A percentile compares a stretch with the other conserved stretches of the same genome.
Conservation (phyloP, 768 basidiomycete genomes). For the Porpolomopsis calyptriformis region DNA sequence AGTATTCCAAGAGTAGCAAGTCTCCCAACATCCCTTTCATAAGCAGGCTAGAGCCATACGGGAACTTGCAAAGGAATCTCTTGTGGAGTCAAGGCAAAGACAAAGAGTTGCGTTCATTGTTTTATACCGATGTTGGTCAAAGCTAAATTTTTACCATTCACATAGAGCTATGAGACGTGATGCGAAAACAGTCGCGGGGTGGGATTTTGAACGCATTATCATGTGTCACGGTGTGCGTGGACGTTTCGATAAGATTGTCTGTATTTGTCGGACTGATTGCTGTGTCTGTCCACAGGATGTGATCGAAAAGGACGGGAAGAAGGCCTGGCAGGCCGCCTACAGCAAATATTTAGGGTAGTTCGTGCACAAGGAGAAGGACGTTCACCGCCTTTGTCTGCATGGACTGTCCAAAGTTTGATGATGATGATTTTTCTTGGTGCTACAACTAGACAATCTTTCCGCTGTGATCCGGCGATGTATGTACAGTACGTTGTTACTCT, state of each 20-base stretch:
- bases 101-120: conserved; percentile 14
- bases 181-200: conserved; percentile 50
- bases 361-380: too few relatives aligned
- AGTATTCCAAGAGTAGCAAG: conserved; percentile 33
- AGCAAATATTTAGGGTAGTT: conserved; percentile 16
- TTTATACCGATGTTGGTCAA: background rate
- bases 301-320: conserved; percentile 37
- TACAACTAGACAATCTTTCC: too few relatives aligned
- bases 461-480: too few relatives aligned
- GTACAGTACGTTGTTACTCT: too few relatives aligned
- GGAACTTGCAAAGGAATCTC: conserved; percentile 25
- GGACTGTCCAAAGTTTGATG: too few relatives aligned
- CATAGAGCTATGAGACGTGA: conserved; percentile 49
- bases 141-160: conserved; percentile 1
- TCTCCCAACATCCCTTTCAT: conserved; percentile 16
- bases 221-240: conserved; percentile 52
- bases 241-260: background rate
- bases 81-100: conserved; percentile 27
- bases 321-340: conserved; percentile 28
- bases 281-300: conserved; percentile 27
- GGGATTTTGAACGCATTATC: conserved; percentile 69
- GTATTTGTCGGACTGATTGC: background rate
- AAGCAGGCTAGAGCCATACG: conserved; percentile 25
- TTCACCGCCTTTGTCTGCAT: too few relatives aligned
- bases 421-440: too few relatives aligned